Base-by-base conservation (phyloP, 345 rosid genomes). In the Citrus trifoliata region DNA sequence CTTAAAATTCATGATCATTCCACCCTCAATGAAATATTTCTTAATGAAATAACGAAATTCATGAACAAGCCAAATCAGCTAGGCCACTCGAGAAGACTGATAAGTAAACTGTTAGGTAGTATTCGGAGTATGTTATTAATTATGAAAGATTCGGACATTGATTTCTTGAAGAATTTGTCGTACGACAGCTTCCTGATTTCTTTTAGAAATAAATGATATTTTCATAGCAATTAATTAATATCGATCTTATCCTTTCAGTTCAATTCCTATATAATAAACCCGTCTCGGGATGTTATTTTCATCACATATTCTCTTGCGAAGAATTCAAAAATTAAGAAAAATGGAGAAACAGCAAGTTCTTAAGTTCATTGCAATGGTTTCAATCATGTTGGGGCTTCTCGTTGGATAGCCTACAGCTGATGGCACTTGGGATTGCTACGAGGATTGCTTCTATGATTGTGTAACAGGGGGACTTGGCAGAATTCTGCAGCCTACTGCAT, bases 311-410 rank as follows among this genome's bases (percentile, higher is more conserved):
- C 48, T 42, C 48, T 42, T 42, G 48, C 48, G 0, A 42, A 42
- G 48, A 42, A 42, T 2, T 10, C 13, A 10, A 42, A 42, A 42
- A 10, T 10, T 10, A 30, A 40, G 19, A 68, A 24, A 69, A 69
- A 42, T 42, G 72, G 58, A 42, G 72, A 69, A 24, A 46, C 46
- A 21, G 5, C 14, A 24, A 24, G 37, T 10, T 10, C 48, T 70
- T 27, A 10, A 27, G n/a, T 27, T 14, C 6, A 5, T 70, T 46
- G 7, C 46, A 16, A 70, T 75, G 51, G 78, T 56, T 22, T 75
- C 78, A 13, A 16, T 86, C 40, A 72, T 88, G 58, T 27, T 88
- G 76, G 62, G 76, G 12, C n/a, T 82, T 63, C 18, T 80, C 10
- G 56, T 78, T 62, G 38, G 38, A 37, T 8, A 5, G 35, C 0